A percentile compares a stretch with the other conserved stretches of the same genome.
These are phyloP conservation scores for Coniferiporia sulphurascens DNA, from an alignment of 1,284 basidiomycete species.

Conservation along the genomic window DNA sequence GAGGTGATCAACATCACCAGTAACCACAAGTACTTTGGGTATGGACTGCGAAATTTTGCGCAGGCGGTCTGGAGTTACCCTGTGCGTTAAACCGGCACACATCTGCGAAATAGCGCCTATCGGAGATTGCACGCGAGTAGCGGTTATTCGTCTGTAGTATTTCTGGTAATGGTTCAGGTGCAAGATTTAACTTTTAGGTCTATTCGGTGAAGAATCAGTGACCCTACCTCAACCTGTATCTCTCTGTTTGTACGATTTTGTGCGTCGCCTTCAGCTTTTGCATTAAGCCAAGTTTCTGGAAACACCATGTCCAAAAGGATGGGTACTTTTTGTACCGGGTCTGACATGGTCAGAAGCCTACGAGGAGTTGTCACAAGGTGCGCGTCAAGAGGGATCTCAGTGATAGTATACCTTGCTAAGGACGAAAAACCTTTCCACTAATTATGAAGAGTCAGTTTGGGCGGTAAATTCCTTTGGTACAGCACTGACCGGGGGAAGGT, in stretches of 20 bases:
- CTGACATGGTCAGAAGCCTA: conserved; percentile 43
- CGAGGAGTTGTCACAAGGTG: background rate
- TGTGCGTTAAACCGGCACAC: conserved; percentile 66
- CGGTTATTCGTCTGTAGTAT: conserved; percentile 47
- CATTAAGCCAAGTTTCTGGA: conserved; percentile 53
- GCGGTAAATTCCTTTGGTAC: conserved; percentile 1
- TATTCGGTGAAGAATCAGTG: background rate
- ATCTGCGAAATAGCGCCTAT: conserved; percentile 73
- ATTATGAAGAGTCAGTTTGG: background rate
- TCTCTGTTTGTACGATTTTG: conserved; percentile 59
- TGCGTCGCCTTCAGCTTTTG: conserved; percentile 44
- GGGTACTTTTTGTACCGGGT: conserved; percentile 47
- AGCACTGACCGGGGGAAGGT: conserved; percentile 53
- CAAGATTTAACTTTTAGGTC: background rate
- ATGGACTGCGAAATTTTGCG: conserved; percentile 50
- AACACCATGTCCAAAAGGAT: conserved; percentile 58
- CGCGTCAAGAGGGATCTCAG: background rate
- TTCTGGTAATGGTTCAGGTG: conserved; percentile 29
- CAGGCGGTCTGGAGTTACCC: conserved; percentile 54
- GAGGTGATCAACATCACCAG: conserved; percentile 71
- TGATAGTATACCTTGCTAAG: conserved; percentile 28
- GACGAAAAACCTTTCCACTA: conserved; percentile 43
- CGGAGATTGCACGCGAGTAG: conserved; percentile 57
- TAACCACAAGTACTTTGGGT: conserved; percentile 62
- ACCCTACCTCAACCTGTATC: conserved; percentile 46